Conservation (phyloP, 1,284 basidiomycete genomes). For the Moesziomyces globuligerus region DNA sequence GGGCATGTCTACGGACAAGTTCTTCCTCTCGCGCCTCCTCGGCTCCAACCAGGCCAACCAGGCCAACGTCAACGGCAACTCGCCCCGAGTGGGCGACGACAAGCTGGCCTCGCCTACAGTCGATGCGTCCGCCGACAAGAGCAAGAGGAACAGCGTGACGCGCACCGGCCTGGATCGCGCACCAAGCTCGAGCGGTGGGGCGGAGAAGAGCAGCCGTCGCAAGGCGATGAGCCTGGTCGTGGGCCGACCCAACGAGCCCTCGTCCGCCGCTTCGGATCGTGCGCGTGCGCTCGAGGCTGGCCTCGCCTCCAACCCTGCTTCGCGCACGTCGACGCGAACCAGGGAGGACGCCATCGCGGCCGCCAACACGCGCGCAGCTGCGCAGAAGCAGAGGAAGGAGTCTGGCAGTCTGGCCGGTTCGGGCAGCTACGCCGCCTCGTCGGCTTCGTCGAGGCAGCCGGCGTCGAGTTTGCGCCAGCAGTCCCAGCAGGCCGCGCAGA, state of each 20-base stretch:
- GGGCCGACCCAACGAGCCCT: conserved; percentile 29
- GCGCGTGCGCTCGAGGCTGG: conserved; percentile 18
- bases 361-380: conserved; percentile 25
- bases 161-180: conserved; percentile 30
- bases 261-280: conserved; percentile 40
- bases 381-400: conserved; percentile 19
- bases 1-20: conserved; percentile 63
- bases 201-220: conserved; percentile 36
- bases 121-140: conserved; percentile 20
- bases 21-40: conserved; percentile 55
- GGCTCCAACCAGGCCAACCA: conserved; percentile 23
- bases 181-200: conserved; percentile 20
- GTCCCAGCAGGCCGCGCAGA: conserved; percentile 20
- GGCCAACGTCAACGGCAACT: conserved; percentile 1
- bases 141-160: conserved; percentile 35
- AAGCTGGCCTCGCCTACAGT: not conserved
- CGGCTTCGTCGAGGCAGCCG: conserved; percentile 8
- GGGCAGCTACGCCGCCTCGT: conserved; percentile 13
- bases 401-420: conserved; percentile 18
- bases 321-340: conserved; percentile 11
- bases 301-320: conserved; percentile 8
- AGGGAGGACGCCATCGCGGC: conserved; percentile 29
- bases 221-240: conserved; percentile 63
- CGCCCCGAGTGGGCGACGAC: conserved; percentile 7
- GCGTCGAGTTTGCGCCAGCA: conserved; percentile 19